Percentiles rank a stretch among this genome's conserved stretches.
Evolutionary conservation across 345 rosid species (phyloP).

Genomic region (Cardiospermum halicacabum): DNA sequence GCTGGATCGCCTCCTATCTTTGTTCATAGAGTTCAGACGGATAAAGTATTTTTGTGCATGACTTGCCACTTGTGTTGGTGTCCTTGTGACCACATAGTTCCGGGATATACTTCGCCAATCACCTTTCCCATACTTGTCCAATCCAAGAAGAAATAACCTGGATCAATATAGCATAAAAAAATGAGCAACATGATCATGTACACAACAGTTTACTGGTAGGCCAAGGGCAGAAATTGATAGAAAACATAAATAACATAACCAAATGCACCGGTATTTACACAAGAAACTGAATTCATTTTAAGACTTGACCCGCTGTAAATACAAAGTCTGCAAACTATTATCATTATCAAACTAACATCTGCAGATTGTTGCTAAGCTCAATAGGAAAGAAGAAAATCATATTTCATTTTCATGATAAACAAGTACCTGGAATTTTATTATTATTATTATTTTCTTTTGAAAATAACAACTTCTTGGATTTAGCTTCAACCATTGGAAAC

Average conservation of each 20-base stretch:
- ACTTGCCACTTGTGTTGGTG: constrained; percentile 98
- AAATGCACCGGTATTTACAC: neutral
- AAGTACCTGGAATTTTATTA: too few relatives aligned
- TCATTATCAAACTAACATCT: too few relatives aligned
- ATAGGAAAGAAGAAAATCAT: too few relatives aligned
- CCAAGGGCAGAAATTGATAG: neutral
- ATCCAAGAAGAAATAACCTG: constrained; percentile 96
- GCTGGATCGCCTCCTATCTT: constrained; percentile 91
- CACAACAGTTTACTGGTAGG: neutral
- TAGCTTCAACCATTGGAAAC: too few relatives aligned
- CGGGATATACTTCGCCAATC: constrained; percentile 99
- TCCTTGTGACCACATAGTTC: constrained; percentile 90
- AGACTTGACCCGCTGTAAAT: neutral
- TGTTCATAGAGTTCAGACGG: constrained; percentile 87
- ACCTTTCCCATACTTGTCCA: constrained; percentile 96
- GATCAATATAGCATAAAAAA: constrained; percentile 10
- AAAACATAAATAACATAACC: neutral
- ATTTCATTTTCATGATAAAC: too few relatives aligned
- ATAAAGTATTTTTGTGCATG: constrained; percentile 96
- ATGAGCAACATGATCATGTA: neutral
- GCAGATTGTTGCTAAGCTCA: too few relatives aligned
- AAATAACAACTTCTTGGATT: too few relatives aligned
- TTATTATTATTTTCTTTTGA: too few relatives aligned
- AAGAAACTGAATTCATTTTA: neutral
- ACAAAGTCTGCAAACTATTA: neutral